These are phyloP conservation scores for Leucocoprinus leucothites DNA, from an alignment of 768 basidiomycete species.

Conservation along the genomic window DNA sequence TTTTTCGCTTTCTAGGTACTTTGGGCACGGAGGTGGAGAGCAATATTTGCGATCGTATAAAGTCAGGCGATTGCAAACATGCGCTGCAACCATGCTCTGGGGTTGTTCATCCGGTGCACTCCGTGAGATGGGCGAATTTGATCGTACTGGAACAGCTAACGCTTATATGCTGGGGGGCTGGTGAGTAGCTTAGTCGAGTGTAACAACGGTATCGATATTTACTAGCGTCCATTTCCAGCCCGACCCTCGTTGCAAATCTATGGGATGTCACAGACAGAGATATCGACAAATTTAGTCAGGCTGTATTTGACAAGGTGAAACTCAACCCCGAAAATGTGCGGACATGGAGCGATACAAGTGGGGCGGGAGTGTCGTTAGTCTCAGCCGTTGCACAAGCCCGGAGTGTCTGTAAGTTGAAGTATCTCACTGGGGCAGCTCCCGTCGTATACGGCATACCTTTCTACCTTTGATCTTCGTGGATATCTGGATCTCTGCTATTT, in stretches of 20 bases:
- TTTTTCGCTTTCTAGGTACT: slow-evolving; percentile 61
- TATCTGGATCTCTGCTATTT: not conserved
- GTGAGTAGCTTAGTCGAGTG: slow-evolving; percentile 45
- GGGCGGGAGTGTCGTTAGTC: slow-evolving; percentile 44
- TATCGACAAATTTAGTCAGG: slow-evolving; percentile 88
- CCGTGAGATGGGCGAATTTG: slow-evolving; percentile 91
- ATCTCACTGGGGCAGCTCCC: slow-evolving; percentile 92
- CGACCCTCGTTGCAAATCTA: slow-evolving; percentile 88
- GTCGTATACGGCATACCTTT: slow-evolving; percentile 96
- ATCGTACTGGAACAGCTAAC: slow-evolving; percentile 86
- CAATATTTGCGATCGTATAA: slow-evolving; percentile 90
- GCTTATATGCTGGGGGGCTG: slow-evolving; percentile 98
- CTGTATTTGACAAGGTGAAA: slow-evolving; percentile 73
- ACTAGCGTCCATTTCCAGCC: slow-evolving; percentile 43
- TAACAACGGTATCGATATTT: not conserved
- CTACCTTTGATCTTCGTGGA: slow-evolving; percentile 44
- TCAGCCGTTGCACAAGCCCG: slow-evolving; percentile 79
- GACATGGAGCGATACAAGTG: not conserved
- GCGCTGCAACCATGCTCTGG: slow-evolving; percentile 97
- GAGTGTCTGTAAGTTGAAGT: slow-evolving; percentile 83
- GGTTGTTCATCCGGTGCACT: slow-evolving; percentile 94
- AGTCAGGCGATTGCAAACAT: slow-evolving; percentile 75
- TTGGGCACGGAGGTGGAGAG: slow-evolving; percentile 95
- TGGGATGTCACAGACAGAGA: slow-evolving; percentile 99
- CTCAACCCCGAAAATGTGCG: slow-evolving; percentile 30